phyloP scores from a whole-genome alignment of 1,284 basidiomycete species.

The Cryptococcus sp. region DNA sequence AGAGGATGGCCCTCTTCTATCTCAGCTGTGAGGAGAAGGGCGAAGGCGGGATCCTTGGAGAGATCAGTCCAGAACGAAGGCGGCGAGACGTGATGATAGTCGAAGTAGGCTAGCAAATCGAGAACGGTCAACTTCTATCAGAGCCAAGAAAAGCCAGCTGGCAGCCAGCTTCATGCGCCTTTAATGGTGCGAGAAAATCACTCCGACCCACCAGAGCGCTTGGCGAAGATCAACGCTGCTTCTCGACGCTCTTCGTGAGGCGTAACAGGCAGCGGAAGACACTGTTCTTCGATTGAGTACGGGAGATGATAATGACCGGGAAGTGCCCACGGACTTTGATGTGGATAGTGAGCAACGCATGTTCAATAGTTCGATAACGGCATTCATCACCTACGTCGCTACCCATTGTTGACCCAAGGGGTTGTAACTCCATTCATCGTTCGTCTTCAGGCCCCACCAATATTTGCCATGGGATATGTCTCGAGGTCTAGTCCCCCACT shows the following conservation, averaged over 20 bases:
- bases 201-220: conserved; percentile 34
- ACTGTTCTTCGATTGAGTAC: conserved; percentile 45
- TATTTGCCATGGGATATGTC: conserved; percentile 30
- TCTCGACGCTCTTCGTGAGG: conserved; percentile 32
- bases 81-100: conserved; percentile 21
- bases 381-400: conserved; percentile 28
- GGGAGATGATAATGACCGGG: conserved; percentile 40
- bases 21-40: conserved; percentile 35
- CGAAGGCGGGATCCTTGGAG: conserved; percentile 20
- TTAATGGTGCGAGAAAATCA: not conserved
- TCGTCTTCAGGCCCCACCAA: conserved; percentile 34
- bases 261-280: conserved; percentile 29
- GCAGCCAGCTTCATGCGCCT: too few relatives aligned
- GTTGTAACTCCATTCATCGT: conserved; percentile 44
- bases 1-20: conserved; percentile 30
- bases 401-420: conserved; percentile 47
- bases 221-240: conserved; percentile 44
- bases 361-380: not conserved
- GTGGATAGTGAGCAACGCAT: not conserved
- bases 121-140: too few relatives aligned
- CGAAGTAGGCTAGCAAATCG: conserved; percentile 27
- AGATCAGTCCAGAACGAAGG: conserved; percentile 29
- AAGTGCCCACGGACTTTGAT: conserved; percentile 38
- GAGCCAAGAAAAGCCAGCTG: too few relatives aligned
- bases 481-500: conserved; percentile 39